A percentile compares a stretch with the other conserved stretches of the same genome.
phyloP scores from a whole-genome alignment of 2,329 filamentous ascomycete genomes.

The Trichoderma oligosporum region DNA sequence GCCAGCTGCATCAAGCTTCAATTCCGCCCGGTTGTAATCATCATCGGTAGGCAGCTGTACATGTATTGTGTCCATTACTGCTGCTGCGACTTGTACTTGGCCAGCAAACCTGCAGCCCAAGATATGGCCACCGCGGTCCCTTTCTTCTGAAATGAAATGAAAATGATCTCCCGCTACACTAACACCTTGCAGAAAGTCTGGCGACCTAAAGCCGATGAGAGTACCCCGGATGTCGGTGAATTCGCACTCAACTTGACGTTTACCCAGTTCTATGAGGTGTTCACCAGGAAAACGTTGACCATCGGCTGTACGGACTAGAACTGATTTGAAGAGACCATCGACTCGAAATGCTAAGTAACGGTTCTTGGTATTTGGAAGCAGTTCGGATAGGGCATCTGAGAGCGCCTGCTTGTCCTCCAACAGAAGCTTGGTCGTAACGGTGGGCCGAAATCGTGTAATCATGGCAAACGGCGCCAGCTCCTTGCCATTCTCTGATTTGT shows the following conservation, averaged over 20 bases:
- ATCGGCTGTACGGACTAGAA: conserved; percentile 3
- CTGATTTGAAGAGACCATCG: not conserved
- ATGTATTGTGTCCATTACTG: not conserved
- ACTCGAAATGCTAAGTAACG: not conserved
- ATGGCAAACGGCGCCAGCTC: conserved; percentile 2
- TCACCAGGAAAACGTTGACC: not conserved
- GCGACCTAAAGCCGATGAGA: not conserved
- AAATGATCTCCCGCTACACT: conserved; percentile 10
- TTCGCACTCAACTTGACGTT: conserved; percentile 3
- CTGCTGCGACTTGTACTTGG: not conserved
- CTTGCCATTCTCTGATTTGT: not conserved
- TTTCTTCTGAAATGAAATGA: conserved; percentile 7
- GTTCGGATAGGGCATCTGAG: not conserved
- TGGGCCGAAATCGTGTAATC: not conserved
- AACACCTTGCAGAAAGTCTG: conserved; percentile 9
- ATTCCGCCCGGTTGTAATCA: not conserved
- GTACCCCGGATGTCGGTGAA: conserved; percentile 1
- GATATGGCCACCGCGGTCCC: not conserved
- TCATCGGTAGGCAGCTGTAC: not conserved
- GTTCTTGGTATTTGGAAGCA: conserved; percentile 8
- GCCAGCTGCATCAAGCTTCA: not conserved
- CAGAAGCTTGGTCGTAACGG: not conserved
- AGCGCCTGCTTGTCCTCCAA: conserved; percentile 1
- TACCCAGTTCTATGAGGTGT: not conserved
- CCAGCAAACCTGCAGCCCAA: not conserved